These are phyloP conservation scores for Xylariaceae sp. DNA, from an alignment of 2,329 filamentous ascomycete genomes.

Conservation along the genomic window DNA sequence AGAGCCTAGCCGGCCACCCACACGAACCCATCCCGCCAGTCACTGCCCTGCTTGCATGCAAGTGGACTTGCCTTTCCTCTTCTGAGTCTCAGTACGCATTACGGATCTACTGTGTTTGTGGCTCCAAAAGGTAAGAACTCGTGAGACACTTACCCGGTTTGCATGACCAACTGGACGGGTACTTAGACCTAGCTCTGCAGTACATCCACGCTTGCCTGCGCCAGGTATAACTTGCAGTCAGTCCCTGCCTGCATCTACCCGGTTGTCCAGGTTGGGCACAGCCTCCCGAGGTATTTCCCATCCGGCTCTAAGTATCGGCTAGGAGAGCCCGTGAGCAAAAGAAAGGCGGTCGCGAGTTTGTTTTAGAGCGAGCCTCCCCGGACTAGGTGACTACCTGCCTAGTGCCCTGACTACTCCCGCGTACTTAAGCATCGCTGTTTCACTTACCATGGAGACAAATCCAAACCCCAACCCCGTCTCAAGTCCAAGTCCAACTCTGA, in stretches of 20 bases:
- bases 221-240: neutral
- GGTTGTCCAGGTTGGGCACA: neutral
- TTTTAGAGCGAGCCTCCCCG: neutral
- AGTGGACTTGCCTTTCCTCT: neutral
- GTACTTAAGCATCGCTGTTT: constrained; percentile 2
- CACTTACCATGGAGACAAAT: constrained; percentile 20
- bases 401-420: neutral
- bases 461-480: constrained; percentile 12
- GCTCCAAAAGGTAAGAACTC: neutral
- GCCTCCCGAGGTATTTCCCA: neutral
- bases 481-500: constrained; percentile 8
- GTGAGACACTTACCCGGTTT: neutral
- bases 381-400: neutral
- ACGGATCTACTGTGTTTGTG: neutral
- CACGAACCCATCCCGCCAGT: neutral
- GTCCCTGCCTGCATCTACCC: neutral
- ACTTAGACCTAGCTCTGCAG: neutral
- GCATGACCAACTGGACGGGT: neutral
- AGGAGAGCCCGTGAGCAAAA: neutral
- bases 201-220: neutral
- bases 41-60: too few species aligned
- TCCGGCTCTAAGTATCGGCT: neutral
- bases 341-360: constrained; percentile 10
- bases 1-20: neutral
- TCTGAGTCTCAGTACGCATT: neutral